A percentile compares a stretch with the other conserved stretches of the same genome.
Conservation (phyloP, 2,329 filamentous ascomycete species). For the Trichophyton simii region DNA sequence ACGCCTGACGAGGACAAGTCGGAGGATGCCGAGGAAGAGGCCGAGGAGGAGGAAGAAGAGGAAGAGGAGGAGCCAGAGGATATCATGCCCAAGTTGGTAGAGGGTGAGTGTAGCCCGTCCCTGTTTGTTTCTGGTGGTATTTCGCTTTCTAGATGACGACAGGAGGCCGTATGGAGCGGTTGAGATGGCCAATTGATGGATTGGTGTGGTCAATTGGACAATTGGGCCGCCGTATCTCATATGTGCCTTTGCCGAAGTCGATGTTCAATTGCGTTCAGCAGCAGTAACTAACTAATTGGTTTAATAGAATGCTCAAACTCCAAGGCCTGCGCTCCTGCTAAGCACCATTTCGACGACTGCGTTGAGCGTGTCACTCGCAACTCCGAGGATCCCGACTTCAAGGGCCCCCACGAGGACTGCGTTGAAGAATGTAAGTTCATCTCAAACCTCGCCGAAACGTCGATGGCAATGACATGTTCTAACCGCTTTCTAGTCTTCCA, state of each 20-base stretch:
- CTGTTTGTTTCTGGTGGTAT: background rate
- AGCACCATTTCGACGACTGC: slow-evolving; percentile 98
- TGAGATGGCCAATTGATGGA: background rate
- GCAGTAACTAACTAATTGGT: background rate
- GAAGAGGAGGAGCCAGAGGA: slow-evolving; percentile 73
- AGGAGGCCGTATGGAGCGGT: background rate
- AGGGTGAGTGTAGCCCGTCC: slow-evolving; percentile 52
- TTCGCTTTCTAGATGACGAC: background rate
- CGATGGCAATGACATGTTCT: background rate
- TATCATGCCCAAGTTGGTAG: slow-evolving; percentile 75
- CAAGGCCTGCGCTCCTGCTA: slow-evolving; percentile 68
- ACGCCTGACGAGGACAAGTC: slow-evolving; percentile 21
- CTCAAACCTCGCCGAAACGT: background rate
- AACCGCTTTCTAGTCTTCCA: slow-evolving; percentile 65
- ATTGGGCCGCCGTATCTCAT: too few species aligned
- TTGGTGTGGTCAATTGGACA: background rate
- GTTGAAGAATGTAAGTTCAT: slow-evolving; percentile 90
- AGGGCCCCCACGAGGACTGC: slow-evolving; percentile 78
- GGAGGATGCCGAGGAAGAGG: slow-evolving; percentile 37
- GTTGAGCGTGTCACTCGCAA: slow-evolving; percentile 74
- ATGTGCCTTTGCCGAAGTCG: background rate
- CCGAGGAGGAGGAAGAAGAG: slow-evolving; percentile 46
- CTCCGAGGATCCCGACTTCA: slow-evolving; percentile 56
- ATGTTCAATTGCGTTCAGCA: background rate
- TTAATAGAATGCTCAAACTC: slow-evolving; percentile 73